Evolutionary conservation across 2,329 filamentous ascomycete species (phyloP), one percentile per base, ranked within the genome.

Genomic region (Fusarium sublunatum): DNA sequence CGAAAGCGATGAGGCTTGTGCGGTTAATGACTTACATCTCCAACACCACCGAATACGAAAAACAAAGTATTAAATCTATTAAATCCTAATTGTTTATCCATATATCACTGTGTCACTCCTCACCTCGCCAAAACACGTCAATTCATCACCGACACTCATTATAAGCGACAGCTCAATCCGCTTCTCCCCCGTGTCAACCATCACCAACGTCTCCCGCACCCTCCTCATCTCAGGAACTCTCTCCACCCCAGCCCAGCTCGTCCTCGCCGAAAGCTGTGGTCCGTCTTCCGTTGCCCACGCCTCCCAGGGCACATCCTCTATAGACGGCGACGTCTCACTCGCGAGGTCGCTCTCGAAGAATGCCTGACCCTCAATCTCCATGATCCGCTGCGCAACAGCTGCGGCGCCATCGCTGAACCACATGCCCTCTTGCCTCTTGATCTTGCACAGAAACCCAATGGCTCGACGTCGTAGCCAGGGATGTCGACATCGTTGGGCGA

Each of bases 391-490:
- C 0, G 44, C 47, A 2, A 73, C 74, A 4, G 56, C 63, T 7
- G 72, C 70, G 2, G 70, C 64, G 2, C 65, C 70, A n/a, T 66
- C 63, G 41, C 74, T 75, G 51, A 68, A 65, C 74, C 74, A 76
- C 54, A 72, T 64, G 3, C 73, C 74, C 29, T 76, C 74, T 12
- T 74, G 73, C 15, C 74, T 52, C n/a, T 72, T 73, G 15, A 70
- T 46, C 22, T 50, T 54, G 12, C 52, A 39, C 6, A 76, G 43
- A 4, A 75, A 58, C 5, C 45, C 35, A 6, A 75, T 44, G 2
- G 68, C 70, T 4, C 69, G 60, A 12, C 72, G 63, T 2, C 75
- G 67, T 1, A 75, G 41, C 25, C 66, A 45, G 0, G 73, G 71
- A 51, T 77, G 75, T 0, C 75, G 70, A 15, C 75, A 77, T 3